Evolutionary conservation across 2,329 filamentous ascomycete species (phyloP).

Genomic region (Purpureocillium lavendulum): DNA sequence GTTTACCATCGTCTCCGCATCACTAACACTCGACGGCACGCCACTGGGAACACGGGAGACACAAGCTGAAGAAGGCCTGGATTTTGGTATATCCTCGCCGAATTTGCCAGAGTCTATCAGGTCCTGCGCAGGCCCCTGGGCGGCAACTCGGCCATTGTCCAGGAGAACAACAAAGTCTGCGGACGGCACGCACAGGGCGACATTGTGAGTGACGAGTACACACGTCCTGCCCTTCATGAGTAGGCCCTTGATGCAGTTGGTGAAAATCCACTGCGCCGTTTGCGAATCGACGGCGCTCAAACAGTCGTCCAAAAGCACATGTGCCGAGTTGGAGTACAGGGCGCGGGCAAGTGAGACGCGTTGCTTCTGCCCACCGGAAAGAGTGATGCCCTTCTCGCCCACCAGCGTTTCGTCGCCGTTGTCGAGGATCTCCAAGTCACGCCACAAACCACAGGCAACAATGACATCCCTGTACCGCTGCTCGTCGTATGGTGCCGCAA

Average conservation of each 20-base stretch:
- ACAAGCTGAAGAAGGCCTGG: constrained; percentile 58
- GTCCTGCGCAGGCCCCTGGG: constrained; percentile 69
- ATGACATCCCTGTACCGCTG: constrained; percentile 82
- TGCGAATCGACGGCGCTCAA: constrained; percentile 95
- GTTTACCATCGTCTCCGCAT: constrained; percentile 50
- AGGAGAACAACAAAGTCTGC: constrained; percentile 77
- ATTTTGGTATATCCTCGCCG: constrained; percentile 73
- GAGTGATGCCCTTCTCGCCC: constrained; percentile 92
- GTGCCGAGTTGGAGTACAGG: constrained; percentile 89
- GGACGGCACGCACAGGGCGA: constrained; percentile 74
- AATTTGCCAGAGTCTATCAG: constrained; percentile 80
- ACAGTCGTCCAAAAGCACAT: constrained; percentile 89
- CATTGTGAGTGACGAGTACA: constrained; percentile 92
- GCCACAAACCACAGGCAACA: constrained; percentile 81
- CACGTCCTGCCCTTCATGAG: constrained; percentile 86
- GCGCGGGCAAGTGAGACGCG: constrained; percentile 94
- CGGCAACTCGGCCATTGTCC: constrained; percentile 73
- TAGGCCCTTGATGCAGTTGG: constrained; percentile 80
- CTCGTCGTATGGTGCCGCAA: constrained; percentile 72
- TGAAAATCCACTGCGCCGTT: constrained; percentile 96
- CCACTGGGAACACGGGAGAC: constrained; percentile 70
- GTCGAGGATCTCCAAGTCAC: constrained; percentile 87
- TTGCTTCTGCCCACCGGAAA: constrained; percentile 96
- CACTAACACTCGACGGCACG: constrained; percentile 66
- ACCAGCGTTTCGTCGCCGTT: constrained; percentile 88